Evolutionary conservation across 2,329 filamentous ascomycete genomes (phyloP), one percentile per base, ranked within the genome.

Genomic region (Kalmusia sp.): DNA sequence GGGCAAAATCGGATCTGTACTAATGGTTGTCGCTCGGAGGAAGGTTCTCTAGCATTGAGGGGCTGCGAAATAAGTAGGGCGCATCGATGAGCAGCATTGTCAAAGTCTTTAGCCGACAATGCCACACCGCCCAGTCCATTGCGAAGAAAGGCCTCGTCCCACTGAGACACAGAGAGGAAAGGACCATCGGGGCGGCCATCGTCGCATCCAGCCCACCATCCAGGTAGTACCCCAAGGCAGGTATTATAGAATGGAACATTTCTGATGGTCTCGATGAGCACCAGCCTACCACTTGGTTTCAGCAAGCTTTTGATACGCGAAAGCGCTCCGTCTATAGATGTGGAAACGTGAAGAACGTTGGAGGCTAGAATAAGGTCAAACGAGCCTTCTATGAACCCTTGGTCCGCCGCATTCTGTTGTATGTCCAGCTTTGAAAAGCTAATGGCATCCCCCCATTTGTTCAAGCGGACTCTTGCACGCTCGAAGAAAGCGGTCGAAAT

Each of bases 341-440:
- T 54, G 2, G 65, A 66, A 14, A 60, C 64, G 40, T 69, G 65
- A 8, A 70, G 50, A 1, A 80, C 27, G 70, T 62, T 6, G 75
- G 51, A 17, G 77, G 48, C 14, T 80, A 67, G 45, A 1, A 64
- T 56, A 4, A 70, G 47, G 45, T 70, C 62, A 51, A 61, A 65
- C 5, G 53, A 57, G 7, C 47, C 52, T 8, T 49, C 38, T 9
- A 56, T 54, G 22, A 67, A 66, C 9, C 58, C 62, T 34, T 69
- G 65, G 1, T 41, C 49, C 1, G 44, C 35, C 2, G 59, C 57
- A 43, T 69, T 64, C 15, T 52, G 31, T 33, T 64, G 57, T 12
- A 67, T 57, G 38, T 69, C 62, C 4, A 68, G 52, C 15, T 58
- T 59, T 19, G 48, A 53, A 34, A 59, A 66, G 4, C 56, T 55